These are phyloP conservation scores for Cladophialophora immunda DNA, from an alignment of 2,329 filamentous ascomycete genomes.

Conservation along the genomic window DNA sequence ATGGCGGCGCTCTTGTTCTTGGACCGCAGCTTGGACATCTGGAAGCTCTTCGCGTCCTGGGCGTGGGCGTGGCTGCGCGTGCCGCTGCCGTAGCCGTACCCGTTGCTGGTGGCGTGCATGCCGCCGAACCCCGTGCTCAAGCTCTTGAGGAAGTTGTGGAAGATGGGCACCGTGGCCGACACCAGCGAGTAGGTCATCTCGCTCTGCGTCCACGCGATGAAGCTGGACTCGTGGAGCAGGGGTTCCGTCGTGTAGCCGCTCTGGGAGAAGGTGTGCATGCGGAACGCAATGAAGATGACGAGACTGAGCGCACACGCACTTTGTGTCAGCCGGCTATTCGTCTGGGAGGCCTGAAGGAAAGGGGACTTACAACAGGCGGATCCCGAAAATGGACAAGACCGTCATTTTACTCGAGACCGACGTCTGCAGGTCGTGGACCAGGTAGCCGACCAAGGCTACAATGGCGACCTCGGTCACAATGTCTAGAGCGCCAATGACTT, in stretches of 20 bases:
- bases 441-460: conserved; percentile 43
- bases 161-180: conserved; percentile 49
- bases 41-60: conserved; percentile 13
- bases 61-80: not conserved
- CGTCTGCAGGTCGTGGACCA: conserved; percentile 48
- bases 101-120: conserved; percentile 20
- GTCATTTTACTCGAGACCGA: conserved; percentile 45
- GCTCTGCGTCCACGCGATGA: conserved; percentile 49
- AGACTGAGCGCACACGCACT: conserved; percentile 46
- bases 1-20: conserved; percentile 13
- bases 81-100: conserved; percentile 23
- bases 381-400: conserved; percentile 48
- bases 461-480: conserved; percentile 48
- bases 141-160: conserved; percentile 48
- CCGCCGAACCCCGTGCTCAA: conserved; percentile 36
- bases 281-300: conserved; percentile 49
- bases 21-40: conserved; percentile 30
- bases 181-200: conserved; percentile 49
- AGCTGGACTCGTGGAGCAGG: conserved; percentile 46
- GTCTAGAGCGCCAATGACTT: conserved; percentile 48
- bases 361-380: conserved; percentile 49
- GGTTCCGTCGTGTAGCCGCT: conserved; percentile 46
- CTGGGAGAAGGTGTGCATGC: conserved; percentile 46
- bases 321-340: conserved; percentile 13
- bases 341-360: conserved; percentile 21